Percentiles rank a stretch among this genome's conserved stretches.
These are phyloP conservation scores for Penicillium odoratum DNA, from an alignment of 495 filamentous ascomycete species.

Conservation along the genomic window DNA sequence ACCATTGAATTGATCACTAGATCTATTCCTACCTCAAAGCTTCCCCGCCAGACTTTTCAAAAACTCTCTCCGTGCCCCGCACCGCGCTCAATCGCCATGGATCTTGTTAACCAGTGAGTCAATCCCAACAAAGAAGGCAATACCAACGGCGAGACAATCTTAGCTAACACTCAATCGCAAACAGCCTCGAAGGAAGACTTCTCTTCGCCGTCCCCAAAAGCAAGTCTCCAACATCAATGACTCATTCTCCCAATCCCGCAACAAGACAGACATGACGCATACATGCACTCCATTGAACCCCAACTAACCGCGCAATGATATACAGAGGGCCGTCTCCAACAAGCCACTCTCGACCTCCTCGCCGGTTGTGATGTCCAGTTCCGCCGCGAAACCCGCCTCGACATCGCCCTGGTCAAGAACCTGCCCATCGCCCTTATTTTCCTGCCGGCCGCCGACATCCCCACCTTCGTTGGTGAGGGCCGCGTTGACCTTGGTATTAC, in stretches of 20 bases:
- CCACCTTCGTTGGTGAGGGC: constrained; percentile 93
- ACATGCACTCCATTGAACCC: constrained; percentile 14
- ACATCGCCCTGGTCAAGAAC: constrained; percentile 96
- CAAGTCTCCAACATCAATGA: constrained; percentile 47
- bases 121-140: constrained; percentile 12
- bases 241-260: constrained; percentile 18
- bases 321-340: constrained; percentile 87
- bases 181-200: constrained; percentile 78
- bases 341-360: constrained; percentile 83
- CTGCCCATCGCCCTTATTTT: constrained; percentile 93
- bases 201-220: constrained; percentile 98
- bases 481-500: constrained; percentile 94
- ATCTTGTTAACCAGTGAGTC: constrained; percentile 83
- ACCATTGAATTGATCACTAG: constrained; percentile 15
- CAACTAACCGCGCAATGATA: constrained; percentile 19
- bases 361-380: constrained; percentile 95
- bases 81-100: constrained; percentile 53
- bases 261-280: constrained; percentile 6
- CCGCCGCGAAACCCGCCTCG: constrained; percentile 84
- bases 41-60: neutral
- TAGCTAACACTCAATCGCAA: neutral
- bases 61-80: constrained; percentile 28
- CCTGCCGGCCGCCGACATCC: constrained; percentile 95
- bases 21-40: neutral
- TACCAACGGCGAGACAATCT: constrained; percentile 4